phyloP scores from a whole-genome alignment of 2,329 filamentous ascomycete species.

The Metarhizium sp. region DNA sequence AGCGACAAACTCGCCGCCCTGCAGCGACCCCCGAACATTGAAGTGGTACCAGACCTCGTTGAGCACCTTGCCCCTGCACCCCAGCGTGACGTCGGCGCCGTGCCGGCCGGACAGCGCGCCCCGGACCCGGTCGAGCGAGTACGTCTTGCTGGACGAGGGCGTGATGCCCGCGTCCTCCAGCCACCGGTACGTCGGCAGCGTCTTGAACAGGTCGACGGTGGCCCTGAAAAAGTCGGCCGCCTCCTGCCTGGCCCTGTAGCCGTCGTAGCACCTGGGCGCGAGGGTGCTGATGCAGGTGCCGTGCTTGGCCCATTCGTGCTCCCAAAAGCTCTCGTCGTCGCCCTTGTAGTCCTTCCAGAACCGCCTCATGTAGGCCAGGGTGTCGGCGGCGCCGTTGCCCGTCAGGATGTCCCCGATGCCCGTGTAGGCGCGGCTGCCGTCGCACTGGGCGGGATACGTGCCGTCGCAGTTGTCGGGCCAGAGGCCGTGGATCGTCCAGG shows the following conservation, averaged over 20 bases:
- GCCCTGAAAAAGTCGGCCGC: conserved; percentile 60
- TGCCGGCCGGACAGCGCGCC: conserved; percentile 42
- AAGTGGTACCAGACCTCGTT: conserved; percentile 56
- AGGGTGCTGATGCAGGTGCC: conserved; percentile 63
- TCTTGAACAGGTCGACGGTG: conserved; percentile 56
- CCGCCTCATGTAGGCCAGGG: conserved; percentile 56
- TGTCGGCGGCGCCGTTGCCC: conserved; percentile 38
- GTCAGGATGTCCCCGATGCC: conserved; percentile 57
- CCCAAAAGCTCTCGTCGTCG: conserved; percentile 57
- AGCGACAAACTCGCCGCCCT: conserved; percentile 50
- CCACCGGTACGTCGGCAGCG: conserved; percentile 55
- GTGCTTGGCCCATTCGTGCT: conserved; percentile 69
- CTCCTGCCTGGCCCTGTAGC: conserved; percentile 52
- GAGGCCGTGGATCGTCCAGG: conserved; percentile 67
- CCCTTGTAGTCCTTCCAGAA: conserved; percentile 66
- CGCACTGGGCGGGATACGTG: conserved; percentile 58
- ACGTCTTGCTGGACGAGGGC: conserved; percentile 45
- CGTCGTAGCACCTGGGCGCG: conserved; percentile 54
- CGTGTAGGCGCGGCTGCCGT: conserved; percentile 48
- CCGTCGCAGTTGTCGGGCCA: conserved; percentile 61
- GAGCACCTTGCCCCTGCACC: conserved; percentile 39
- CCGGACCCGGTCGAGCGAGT: conserved; percentile 49
- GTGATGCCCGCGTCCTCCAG: conserved; percentile 51
- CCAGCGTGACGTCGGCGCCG: conserved; percentile 46
- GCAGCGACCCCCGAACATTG: conserved; percentile 47